Evolutionary conservation across 2,329 filamentous ascomycete genomes (phyloP), one percentile per base, ranked within the genome.

Genomic region (Ceratocystiopsis sp.): DNA sequence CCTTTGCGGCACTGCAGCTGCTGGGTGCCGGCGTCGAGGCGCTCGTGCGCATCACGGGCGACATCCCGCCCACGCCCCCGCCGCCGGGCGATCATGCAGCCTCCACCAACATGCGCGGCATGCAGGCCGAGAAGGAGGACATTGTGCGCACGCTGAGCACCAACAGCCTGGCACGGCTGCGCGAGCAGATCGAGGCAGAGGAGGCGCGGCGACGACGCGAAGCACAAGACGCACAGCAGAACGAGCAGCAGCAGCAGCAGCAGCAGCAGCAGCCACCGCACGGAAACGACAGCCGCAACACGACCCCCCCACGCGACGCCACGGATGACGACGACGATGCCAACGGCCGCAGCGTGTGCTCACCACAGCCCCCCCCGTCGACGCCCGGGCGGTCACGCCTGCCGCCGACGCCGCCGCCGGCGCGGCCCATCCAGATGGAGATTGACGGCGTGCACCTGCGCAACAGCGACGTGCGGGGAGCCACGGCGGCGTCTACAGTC

Each of bases 21-120:
- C 71, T 96, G n/a, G 78, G 78, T 51, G 69, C 75, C 35, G 75
- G 75, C 45, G 66, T 86, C 47, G 80, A 86, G 53, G 69, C 75
- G 4, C 68, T 91, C 42, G 79, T 85, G 25, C 71, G 72, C 49
- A 67, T 79, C 46, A 84, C 80, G 2, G 81, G 83, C 55, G 84
- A 93, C 54, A 68, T 91, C 13, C 84, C 83, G 18, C 81, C 80
- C 15, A 91, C 80, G n/a, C 83, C 80, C 44, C 80, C 81, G 6
- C 71, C 78, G 2, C 69, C 69, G 42, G 69, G 68, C 19, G 73
- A 74, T 0, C 69, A 69, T 3, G 71, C 77, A n/a, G 76, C 19
- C 19, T 21, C 80, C 18, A 46, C 43, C 9, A 67, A 77, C 55
- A 75, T 79, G 72, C 67, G 66, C 48, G 71, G 67, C 29, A 71